Evolutionary conservation across 495 filamentous ascomycete species (phyloP).

Genomic region (Tetracladium marchalianum): DNA sequence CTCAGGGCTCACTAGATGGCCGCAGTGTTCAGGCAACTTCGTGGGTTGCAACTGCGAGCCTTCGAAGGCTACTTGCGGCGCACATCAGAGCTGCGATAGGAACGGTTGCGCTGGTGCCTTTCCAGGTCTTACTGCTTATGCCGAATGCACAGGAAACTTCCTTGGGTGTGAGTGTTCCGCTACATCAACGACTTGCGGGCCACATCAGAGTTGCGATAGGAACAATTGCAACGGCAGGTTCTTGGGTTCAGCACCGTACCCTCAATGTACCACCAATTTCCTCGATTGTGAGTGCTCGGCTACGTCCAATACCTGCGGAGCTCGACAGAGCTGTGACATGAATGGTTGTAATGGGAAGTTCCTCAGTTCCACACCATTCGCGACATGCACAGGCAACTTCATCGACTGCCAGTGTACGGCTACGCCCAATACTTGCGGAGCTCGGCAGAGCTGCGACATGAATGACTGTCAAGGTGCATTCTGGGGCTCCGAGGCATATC

Average conservation of each 20-base stretch:
- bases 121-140: background rate
- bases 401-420: background rate
- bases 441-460: background rate
- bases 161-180: background rate
- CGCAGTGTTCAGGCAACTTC: background rate
- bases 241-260: background rate
- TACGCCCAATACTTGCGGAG: background rate
- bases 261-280: slow-evolving; percentile 1
- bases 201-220: background rate
- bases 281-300: background rate
- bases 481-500: background rate
- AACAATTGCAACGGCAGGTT: slow-evolving; percentile 1
- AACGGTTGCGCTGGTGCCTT: background rate
- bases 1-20: background rate
- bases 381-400: background rate
- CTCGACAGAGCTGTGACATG: background rate
- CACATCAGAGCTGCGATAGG: background rate
- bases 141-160: background rate
- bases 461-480: background rate
- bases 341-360: slow-evolving; percentile 3
- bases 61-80: background rate
- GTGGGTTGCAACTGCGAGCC: background rate
- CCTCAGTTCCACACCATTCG: background rate
- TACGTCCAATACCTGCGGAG: slow-evolving; percentile 1
- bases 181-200: background rate